Evolutionary conservation across 345 rosid genomes (phyloP).

Genomic region (Heritiera littoralis): DNA sequence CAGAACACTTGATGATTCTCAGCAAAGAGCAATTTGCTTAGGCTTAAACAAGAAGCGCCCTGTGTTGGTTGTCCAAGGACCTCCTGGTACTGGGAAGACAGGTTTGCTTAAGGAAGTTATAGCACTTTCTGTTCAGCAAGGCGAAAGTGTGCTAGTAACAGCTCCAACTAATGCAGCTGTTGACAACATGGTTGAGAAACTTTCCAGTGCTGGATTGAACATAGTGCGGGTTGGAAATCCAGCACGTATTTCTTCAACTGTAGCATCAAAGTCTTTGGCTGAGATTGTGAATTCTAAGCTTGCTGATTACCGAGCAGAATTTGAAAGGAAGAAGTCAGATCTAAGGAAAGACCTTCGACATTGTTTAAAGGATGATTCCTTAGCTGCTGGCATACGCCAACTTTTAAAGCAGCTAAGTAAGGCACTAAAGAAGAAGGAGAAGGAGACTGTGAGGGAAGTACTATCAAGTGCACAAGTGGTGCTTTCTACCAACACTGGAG

Average conservation of each 20-base stretch:
- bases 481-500: constrained; percentile 91
- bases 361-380: constrained; percentile 85
- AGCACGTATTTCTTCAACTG: constrained; percentile 83
- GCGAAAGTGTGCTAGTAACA: constrained; percentile 90
- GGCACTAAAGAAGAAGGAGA: constrained; percentile 84
- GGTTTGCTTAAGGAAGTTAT: constrained; percentile 61
- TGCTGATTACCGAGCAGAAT: constrained; percentile 58
- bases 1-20: constrained; percentile 64
- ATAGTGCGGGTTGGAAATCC: constrained; percentile 95
- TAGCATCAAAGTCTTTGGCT: constrained; percentile 82
- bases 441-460: constrained; percentile 80
- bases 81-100: constrained; percentile 97
- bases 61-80: constrained; percentile 80
- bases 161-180: constrained; percentile 98
- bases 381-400: constrained; percentile 96
- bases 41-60: constrained; percentile 87
- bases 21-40: constrained; percentile 61
- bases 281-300: constrained; percentile 81
- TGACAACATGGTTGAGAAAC: constrained; percentile 95
- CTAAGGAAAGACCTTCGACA: constrained; percentile 78
- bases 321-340: constrained; percentile 87
- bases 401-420: constrained; percentile 91
- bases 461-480: constrained; percentile 84
- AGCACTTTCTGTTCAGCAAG: constrained; percentile 72
- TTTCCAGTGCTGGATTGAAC: constrained; percentile 61